Percentiles rank a stretch among this genome's conserved stretches.
These are phyloP conservation scores for Peziza echinospora DNA, from an alignment of 495 filamentous ascomycete species.

Conservation along the genomic window DNA sequence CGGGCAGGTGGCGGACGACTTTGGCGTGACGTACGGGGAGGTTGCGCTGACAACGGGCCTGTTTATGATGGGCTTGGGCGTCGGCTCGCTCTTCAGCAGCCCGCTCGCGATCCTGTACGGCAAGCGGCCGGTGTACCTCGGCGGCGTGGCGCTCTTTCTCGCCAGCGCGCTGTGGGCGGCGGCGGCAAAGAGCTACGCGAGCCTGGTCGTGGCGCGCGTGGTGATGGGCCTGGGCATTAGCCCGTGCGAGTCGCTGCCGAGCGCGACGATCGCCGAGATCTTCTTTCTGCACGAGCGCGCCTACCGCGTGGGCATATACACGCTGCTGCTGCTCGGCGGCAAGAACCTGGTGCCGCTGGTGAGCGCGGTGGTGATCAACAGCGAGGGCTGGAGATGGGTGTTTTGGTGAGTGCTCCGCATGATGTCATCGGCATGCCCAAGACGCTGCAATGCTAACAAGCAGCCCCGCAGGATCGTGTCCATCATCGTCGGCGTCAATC, in stretches of 20 bases:
- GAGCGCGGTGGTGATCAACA: slow-evolving; percentile 65
- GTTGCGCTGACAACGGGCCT: slow-evolving; percentile 83
- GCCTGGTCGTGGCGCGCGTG: slow-evolving; percentile 61
- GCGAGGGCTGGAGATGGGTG: slow-evolving; percentile 72
- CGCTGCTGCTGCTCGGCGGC: slow-evolving; percentile 65
- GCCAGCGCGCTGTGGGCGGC: slow-evolving; percentile 73
- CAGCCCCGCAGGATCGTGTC: slow-evolving; percentile 52
- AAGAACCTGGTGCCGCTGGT: slow-evolving; percentile 84
- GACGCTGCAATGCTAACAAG: no score
- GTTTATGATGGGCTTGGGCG: slow-evolving; percentile 83
- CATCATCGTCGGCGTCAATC: slow-evolving; percentile 57
- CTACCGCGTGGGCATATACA: slow-evolving; percentile 91
- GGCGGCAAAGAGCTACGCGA: slow-evolving; percentile 53
- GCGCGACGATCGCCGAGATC: slow-evolving; percentile 88
- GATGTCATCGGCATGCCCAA: no score
- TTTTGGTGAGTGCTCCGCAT: slow-evolving; percentile 41
- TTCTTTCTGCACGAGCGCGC: slow-evolving; percentile 91
- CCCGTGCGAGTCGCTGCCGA: slow-evolving; percentile 85
- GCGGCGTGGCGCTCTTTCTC: slow-evolving; percentile 53
- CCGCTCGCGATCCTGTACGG: slow-evolving; percentile 84
- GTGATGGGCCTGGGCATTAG: slow-evolving; percentile 74
- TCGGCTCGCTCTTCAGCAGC: slow-evolving; percentile 64
- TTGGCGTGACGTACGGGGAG: slow-evolving; percentile 43
- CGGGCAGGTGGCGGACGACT: slow-evolving; percentile 50
- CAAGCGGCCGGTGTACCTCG: slow-evolving; percentile 79